A percentile compares a stretch with the other conserved stretches of the same genome.
Conservation (phyloP, 768 basidiomycete genomes). For the Boletellus sp. region DNA sequence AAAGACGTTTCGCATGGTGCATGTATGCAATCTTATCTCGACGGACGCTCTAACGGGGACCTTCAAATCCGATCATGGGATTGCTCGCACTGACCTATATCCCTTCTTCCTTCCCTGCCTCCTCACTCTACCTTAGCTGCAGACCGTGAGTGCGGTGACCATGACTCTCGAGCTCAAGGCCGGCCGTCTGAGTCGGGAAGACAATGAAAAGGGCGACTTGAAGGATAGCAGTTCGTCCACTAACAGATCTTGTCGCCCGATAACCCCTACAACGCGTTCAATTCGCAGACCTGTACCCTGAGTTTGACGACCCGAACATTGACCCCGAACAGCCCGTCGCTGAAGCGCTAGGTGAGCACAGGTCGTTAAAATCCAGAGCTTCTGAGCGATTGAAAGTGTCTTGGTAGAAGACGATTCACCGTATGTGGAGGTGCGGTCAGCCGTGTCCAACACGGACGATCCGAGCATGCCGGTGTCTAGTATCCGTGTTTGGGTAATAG, state of each 20-base stretch:
- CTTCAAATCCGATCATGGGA: neutral
- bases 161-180: constrained; percentile 14
- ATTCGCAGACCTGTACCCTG: constrained; percentile 3
- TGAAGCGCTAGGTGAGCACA: constrained; percentile 18
- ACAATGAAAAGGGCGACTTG: constrained; percentile 12
- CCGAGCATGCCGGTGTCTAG: constrained; percentile 56
- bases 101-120: neutral
- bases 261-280: too few relatives aligned
- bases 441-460: constrained; percentile 47
- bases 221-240: constrained; percentile 8
- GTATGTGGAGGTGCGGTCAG: constrained; percentile 35
- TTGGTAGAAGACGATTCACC: constrained; percentile 40
- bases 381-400: constrained; percentile 12
- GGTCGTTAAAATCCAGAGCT: too few relatives aligned
- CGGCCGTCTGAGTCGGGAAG: constrained; percentile 2
- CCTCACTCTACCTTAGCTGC: neutral
- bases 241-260: neutral
- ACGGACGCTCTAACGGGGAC: neutral
- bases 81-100: too few relatives aligned
- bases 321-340: constrained; percentile 19
- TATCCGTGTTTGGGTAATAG: constrained; percentile 59
- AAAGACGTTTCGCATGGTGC: too few relatives aligned
- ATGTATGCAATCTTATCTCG: too few relatives aligned
- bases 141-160: neutral
- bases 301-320: constrained; percentile 37